Conservation (phyloP, 805 yeast genomes). For the Nakazawaea anatomiae region DNA sequence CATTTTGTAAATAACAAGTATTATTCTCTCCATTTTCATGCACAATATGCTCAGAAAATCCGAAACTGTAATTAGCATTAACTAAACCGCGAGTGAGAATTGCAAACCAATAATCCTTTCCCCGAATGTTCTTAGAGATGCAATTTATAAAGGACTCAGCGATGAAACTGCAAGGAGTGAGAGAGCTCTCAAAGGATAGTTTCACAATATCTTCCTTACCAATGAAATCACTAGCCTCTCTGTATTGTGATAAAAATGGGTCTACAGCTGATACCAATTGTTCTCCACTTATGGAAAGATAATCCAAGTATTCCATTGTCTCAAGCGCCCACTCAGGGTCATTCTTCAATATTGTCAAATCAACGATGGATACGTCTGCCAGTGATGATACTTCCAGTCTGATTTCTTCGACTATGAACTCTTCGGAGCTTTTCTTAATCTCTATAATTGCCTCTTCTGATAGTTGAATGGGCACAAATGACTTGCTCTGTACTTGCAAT, state of each 20-base stretch:
- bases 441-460: slow-evolving; percentile 55
- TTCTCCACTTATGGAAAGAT: slow-evolving; percentile 18
- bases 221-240: slow-evolving; percentile 9
- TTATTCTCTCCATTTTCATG: slow-evolving; percentile 24
- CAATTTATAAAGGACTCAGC: not conserved
- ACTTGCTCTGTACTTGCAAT: not conserved
- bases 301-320: slow-evolving; percentile 25
- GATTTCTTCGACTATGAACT: not conserved
- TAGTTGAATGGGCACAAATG: slow-evolving; percentile 83
- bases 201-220: slow-evolving; percentile 12
- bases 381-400: not conserved
- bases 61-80: slow-evolving; percentile 22
- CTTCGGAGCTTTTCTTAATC: not conserved
- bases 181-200: slow-evolving; percentile 14
- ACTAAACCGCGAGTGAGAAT: slow-evolving; percentile 21
- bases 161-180: slow-evolving; percentile 13
- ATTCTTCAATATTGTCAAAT: slow-evolving; percentile 6
- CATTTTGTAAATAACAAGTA: slow-evolving; percentile 15
- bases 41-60: slow-evolving; percentile 20
- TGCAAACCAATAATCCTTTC: slow-evolving; percentile 17
- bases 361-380: not conserved
- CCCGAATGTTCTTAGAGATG: not conserved
- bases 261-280: slow-evolving; percentile 18
- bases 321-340: slow-evolving; percentile 18
- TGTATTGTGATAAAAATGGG: slow-evolving; percentile 21